These are phyloP conservation scores for Butyriboletus loyo DNA, from an alignment of 768 basidiomycete species.

Conservation along the genomic window DNA sequence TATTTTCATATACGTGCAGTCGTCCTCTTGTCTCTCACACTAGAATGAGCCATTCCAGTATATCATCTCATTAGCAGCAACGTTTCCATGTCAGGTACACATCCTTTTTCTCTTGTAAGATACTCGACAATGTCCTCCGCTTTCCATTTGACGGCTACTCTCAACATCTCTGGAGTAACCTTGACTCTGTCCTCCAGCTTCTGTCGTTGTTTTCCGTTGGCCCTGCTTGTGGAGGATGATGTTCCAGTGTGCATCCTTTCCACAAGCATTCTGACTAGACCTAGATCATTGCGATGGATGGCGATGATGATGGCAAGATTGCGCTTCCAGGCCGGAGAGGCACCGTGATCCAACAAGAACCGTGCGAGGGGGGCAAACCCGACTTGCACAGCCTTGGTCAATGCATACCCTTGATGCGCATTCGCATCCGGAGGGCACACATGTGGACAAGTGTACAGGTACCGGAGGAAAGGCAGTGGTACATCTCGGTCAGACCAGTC, in stretches of 20 bases:
- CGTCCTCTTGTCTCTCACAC: neutral
- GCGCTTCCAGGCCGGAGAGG: slow-evolving; percentile 61
- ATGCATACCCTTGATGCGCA: slow-evolving; percentile 76
- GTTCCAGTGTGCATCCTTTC: slow-evolving; percentile 42
- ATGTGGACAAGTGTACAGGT: slow-evolving; percentile 45
- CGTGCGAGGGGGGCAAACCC: slow-evolving; percentile 60
- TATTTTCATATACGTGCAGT: slow-evolving; percentile 4
- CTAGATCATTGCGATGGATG: slow-evolving; percentile 64
- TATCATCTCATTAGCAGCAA: slow-evolving; percentile 39
- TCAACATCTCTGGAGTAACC: slow-evolving; percentile 58
- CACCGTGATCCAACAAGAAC: slow-evolving; percentile 70
- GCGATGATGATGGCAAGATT: slow-evolving; percentile 73
- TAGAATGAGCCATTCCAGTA: neutral
- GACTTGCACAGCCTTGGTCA: slow-evolving; percentile 73
- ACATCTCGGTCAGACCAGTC: slow-evolving; percentile 49
- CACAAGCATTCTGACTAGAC: slow-evolving; percentile 72
- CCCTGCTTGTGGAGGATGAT: slow-evolving; percentile 23
- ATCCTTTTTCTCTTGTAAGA: slow-evolving; percentile 65
- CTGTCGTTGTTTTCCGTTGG: slow-evolving; percentile 47
- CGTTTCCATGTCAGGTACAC: slow-evolving; percentile 71
- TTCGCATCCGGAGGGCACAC: slow-evolving; percentile 50
- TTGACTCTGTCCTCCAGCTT: slow-evolving; percentile 58
- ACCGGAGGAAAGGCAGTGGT: slow-evolving; percentile 63
- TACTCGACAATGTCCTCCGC: slow-evolving; percentile 73
- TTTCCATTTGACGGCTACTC: slow-evolving; percentile 56